Evolutionary conservation across 371 early-diverging fungal genomes (phyloP), one percentile per base, ranked within the genome.

Genomic region (Zychaea mexicana): DNA sequence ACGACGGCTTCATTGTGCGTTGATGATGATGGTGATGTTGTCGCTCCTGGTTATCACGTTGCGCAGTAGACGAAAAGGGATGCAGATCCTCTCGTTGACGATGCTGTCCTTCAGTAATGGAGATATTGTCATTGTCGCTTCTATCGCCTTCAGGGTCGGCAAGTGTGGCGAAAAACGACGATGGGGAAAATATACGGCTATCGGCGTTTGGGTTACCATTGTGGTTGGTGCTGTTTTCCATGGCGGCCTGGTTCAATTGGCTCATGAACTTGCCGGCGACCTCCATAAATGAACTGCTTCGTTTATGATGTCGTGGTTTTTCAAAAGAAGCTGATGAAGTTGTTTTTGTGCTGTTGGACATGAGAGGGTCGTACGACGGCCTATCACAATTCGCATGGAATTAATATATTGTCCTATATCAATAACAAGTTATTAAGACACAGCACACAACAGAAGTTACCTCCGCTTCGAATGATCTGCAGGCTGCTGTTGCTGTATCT

Each of bases 161-260:
- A 15, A 79, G 55, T 7, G 69, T 63, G 8, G 77, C 70, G 38
- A 79, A 74, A 46, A 74, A 67, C 2, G 74, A 73, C 0, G 71
- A 71, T 2, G 75, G 76, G 0, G 76, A 69, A 24, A 75, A 75
- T 17, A 66, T 53, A 15, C 56, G 45, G 24, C 5, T 19, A 49
- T 19, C n/a, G 22, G n/a, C 22, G n/a, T 49, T 46, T 13, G 9
- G 9, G n/a, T 46, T 21, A 46, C 2, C 15, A 36, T 36, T 8
- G 24, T 38, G n/a, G 17, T 65, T 57, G 31, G 59, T 42, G 24
- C 52, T 57, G 17, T 60, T 58, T 32, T 31, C 47, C 19, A 32
- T 7, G 15, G 33, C 58, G 6, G 32, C 58, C 24, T 38, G 52
- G 26, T 57, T 65, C 21, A 79, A 71, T 36, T 76, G 74, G 22